Evolutionary conservation across 306 rosid species (phyloP), one percentile per base, ranked within the genome.

Genomic region (Albizia julibrissin): DNA sequence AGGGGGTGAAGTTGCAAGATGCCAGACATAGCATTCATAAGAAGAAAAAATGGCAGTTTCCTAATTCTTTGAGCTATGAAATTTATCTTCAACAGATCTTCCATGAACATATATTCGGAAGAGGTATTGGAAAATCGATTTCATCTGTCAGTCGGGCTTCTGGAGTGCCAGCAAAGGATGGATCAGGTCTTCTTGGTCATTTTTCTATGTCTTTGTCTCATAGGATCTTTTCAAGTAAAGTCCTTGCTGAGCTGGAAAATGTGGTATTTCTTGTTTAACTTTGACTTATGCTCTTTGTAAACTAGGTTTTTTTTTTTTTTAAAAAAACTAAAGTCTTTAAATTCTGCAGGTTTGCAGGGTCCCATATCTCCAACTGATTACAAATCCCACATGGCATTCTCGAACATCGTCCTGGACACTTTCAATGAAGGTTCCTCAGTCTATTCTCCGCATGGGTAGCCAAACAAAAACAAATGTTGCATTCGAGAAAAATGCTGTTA

Each of bases 341-440:
- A 67, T 44, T 80, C 78, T 84, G 70, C 85, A 95, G 99, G 93
- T 90, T 74, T 87, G 86, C 84, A 91, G 87, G 62, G 93, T 91
- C 76, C 96, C 94, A 49, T 93, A 87, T 92, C 89, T 92, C 74
- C 91, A 91, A 84, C 70, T 93, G 81, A 82, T 85, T 80, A 91
- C 97, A 71, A 90, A 95, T 81, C 96, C 94, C 54, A 91, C 99
- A 2, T 91, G 99, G 99, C 89, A 92, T 86, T 95, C 94, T 83
- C 91, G 97, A 27, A 84, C 88, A 22, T 95, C 98, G 11, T 91
- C 98, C 12, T 95, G 99, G 98, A 92, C 93, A n/a, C 83, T 93
- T 26, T 79, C 70, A 85, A 85, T 93, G 91, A 93, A 90, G 84
- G 86, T 95, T 88, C 95, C 97, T 72, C 88, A 75, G 44, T 88